Evolutionary conservation across 1,284 basidiomycete genomes (phyloP), one percentile per base, ranked within the genome.

Genomic region (Baeospora myosura): DNA sequence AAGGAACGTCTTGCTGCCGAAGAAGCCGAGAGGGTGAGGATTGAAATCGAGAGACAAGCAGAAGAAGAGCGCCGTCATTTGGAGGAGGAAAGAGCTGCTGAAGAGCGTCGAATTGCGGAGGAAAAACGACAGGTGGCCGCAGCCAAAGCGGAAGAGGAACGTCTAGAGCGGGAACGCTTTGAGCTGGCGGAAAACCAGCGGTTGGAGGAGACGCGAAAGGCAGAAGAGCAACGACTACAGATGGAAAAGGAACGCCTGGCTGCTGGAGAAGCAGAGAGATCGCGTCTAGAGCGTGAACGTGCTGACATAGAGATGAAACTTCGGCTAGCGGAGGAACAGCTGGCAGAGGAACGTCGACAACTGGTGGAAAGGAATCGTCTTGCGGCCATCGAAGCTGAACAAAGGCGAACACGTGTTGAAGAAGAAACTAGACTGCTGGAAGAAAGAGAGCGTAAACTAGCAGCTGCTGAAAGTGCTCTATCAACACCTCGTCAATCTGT

Each of bases 251-350:
- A 53, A 38, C 45, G 47, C 12, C 33, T 48, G 17, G 40, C 43
- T 29, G 30, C 23, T 36, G 48, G 31, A 25, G 43, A 32, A 40
- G 43, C 40, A n/a, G 43, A 44, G 18, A 16, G 52, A 18, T 39
- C 49, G 14, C 60, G 66, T 4, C 36, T 64, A 26, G 64, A 68
- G 47, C 53, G 60, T 18, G 60, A 66, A 42, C 28, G 41, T 21
- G 7, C 55, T 28, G 56, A 53, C 18, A 51, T 52, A 39, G 49
- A 48, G 40, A 38, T 36, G 16, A 52, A 50, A 21, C 43, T 55
- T 31, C 42, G 42, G 24, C 46, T 49, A 36, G 49, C 55, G 17
- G 52, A 54, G 30, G 42, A 49, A 30, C 49, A 42, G 35, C 41
- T 51, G 40, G 31, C 42, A 23, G 50, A 46, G 35, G 48, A 53